Evolutionary conservation across 2,329 filamentous ascomycete genomes (phyloP), one percentile per base, ranked within the genome.

Genomic region (Lasiodiplodia gonubiensis): DNA sequence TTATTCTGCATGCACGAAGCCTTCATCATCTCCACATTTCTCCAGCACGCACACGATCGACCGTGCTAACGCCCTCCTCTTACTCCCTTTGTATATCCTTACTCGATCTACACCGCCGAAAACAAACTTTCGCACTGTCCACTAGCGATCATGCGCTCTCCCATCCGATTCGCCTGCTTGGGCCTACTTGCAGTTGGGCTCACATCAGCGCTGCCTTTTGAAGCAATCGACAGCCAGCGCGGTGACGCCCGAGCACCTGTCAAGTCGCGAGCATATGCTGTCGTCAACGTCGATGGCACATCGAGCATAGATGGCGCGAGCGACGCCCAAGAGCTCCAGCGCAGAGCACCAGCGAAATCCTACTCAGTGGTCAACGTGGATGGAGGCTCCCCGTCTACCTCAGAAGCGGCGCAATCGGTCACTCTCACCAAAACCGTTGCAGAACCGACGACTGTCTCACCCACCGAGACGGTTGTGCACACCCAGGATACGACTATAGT

Each of bases 341-440:
- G 25, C 74, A 35, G 70, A 67, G 33, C 70, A 30, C 74, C 75
- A 14, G 70, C 72, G 37, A 79, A 76, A 67, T 76, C 73, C 37
- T 80, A 79, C 66, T 72, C 75, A 3, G 72, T 80, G n/a, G 76
- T 80, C 70, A 80, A 80, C 63, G 78, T 79, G 25, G 78, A 78
- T 52, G 78, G 78, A 35, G 78, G 77, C 27, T 71, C 74, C 14
- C 70, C 74, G 5, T 35, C 66, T 12, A 54, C 33, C 7, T 14
- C 64, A 7, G 51, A 61, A 33, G 42, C 53, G 30, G n/a, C 39
- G 14, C 21, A 59, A 2, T 37, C 66, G 4, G 66, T 64, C 59
- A 49, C 53, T 12, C 51, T 68, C 27, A 68, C 60, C 16, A 27
- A 49, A 21, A 68, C 67, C 23, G 46, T 64, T 12, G 35, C 39